phyloP scores from a whole-genome alignment of 73 alveolate genomes.

The Diophrys appendiculata region DNA sequence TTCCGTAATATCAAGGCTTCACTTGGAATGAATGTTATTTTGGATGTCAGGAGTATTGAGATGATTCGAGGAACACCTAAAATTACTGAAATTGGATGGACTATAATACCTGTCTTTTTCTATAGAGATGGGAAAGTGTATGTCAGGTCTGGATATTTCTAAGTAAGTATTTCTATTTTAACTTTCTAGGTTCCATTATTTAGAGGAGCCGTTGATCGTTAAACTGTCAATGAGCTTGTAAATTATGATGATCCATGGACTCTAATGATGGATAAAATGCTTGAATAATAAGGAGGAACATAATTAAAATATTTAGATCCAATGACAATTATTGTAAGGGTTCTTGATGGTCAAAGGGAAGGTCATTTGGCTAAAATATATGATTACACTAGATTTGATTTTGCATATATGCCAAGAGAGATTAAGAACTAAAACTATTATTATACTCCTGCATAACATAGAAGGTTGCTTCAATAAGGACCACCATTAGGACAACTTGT shows the following conservation, averaged over 20 bases:
- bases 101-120: constrained; percentile 71
- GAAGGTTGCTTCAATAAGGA: constrained; percentile 3
- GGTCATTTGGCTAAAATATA: constrained; percentile 73
- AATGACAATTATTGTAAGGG: constrained; percentile 72
- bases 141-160: constrained; percentile 66
- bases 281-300: constrained; percentile 19
- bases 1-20: constrained; percentile 39
- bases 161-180: too few species aligned
- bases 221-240: constrained; percentile 47
- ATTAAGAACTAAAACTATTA: constrained; percentile 46
- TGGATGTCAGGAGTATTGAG: constrained; percentile 48
- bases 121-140: constrained; percentile 64
- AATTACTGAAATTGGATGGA: constrained; percentile 77
- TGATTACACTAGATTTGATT: constrained; percentile 73
- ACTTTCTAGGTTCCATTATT: constrained; percentile 76
- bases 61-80: constrained; percentile 60
- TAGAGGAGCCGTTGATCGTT: constrained; percentile 68
- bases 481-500: constrained; percentile 27
- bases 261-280: constrained; percentile 39
- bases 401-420: constrained; percentile 72
- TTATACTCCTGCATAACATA: constrained; percentile 32
- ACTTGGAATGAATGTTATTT: constrained; percentile 28
- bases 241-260: constrained; percentile 73
- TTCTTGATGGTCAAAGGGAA: constrained; percentile 83
- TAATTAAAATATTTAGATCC: constrained; percentile 55